Evolutionary conservation across 2,329 filamentous ascomycete species (phyloP), one percentile per base, ranked within the genome.

Genomic region (Periconia digitata): DNA sequence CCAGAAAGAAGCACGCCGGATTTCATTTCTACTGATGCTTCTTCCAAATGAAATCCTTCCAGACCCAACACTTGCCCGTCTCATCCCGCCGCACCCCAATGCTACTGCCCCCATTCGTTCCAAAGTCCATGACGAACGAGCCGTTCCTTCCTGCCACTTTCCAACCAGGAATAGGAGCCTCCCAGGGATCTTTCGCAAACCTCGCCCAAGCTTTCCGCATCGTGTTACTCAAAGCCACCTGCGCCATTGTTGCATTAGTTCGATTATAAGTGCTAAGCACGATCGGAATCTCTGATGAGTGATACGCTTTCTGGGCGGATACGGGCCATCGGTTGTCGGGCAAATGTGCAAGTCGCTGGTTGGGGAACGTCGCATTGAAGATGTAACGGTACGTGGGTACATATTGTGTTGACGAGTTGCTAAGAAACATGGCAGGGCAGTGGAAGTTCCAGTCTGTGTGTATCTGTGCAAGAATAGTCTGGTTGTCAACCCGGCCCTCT

Each of bases 201-300:
- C 38, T 47, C 4, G 60, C 60, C 62, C 62, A 64, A 1, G 53
- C 58, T 13, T 38, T 47, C 17, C 54, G 53, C 60, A 64, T 62
- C 15, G 52, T 54, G 2, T 54, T 34, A 29, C 59, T 63, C 2
- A 64, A 46, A 4, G 40, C 17, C 7, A 50, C 54, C 34, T 64
- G 52, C 43, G 55, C 49, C 10, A 37, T 29, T 1, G 58, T 62
- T 5, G 49, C 52, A 12, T 47, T 55, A 0, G 44, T 50, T 12
- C 40, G 17, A 1, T 54, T 51, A 40, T 59, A 63, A 3, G 59
- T 62, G 3, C 57, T 53, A 12, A 62, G 63, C 4, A 62, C 62
- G 18, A 54, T 46, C 0, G 50, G 45, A 6, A 63, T 62, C 40
- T 64, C 60, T 3, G 52, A 47, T 2, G 53, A 44, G 29, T 64